phyloP scores from a whole-genome alignment of 306 rosid species.

The Lablab purpureus region DNA sequence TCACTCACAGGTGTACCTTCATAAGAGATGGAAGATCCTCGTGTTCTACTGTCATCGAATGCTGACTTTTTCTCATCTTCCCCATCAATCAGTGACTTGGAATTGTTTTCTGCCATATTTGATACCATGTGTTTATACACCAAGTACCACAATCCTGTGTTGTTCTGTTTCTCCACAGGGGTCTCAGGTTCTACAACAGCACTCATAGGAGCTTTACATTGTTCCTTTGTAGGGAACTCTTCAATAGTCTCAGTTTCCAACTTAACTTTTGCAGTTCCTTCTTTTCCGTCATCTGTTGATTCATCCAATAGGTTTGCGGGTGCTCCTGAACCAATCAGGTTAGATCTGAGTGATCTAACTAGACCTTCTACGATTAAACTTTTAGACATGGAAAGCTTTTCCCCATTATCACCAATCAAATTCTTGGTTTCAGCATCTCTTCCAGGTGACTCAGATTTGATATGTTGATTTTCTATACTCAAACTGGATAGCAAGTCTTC shows the following conservation, averaged over 20 bases:
- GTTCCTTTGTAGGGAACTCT: slow-evolving; percentile 38
- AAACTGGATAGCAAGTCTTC: slow-evolving; percentile 32
- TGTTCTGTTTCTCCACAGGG: slow-evolving; percentile 56
- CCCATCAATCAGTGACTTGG: slow-evolving; percentile 46
- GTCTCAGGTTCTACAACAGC: slow-evolving; percentile 50
- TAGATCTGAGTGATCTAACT: slow-evolving; percentile 50
- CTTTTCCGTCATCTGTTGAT: slow-evolving; percentile 39
- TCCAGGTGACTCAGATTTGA: slow-evolving; percentile 40
- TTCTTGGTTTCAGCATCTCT: slow-evolving; percentile 45
- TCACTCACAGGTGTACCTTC: slow-evolving; percentile 38
- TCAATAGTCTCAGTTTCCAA: slow-evolving; percentile 31
- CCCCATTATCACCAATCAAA: slow-evolving; percentile 38
- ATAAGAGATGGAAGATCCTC: slow-evolving; percentile 36
- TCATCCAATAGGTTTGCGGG: slow-evolving; percentile 35
- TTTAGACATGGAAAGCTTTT: slow-evolving; percentile 41
- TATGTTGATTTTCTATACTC: slow-evolving; percentile 41
- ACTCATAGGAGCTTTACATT: slow-evolving; percentile 36
- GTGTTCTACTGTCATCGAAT: slow-evolving; percentile 16
- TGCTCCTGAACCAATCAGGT: slow-evolving; percentile 53
- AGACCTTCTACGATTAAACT: slow-evolving; percentile 48
- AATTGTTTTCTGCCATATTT: slow-evolving; percentile 55
- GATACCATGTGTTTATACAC: slow-evolving; percentile 90
- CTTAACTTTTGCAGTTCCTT: slow-evolving; percentile 37
- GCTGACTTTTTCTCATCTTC: slow-evolving; percentile 43
- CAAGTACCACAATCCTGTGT: slow-evolving; percentile 69